Evolutionary conservation across 2,329 filamentous ascomycete genomes (phyloP), one percentile per base, ranked within the genome.

Genomic region (Neonectria coccinea): DNA sequence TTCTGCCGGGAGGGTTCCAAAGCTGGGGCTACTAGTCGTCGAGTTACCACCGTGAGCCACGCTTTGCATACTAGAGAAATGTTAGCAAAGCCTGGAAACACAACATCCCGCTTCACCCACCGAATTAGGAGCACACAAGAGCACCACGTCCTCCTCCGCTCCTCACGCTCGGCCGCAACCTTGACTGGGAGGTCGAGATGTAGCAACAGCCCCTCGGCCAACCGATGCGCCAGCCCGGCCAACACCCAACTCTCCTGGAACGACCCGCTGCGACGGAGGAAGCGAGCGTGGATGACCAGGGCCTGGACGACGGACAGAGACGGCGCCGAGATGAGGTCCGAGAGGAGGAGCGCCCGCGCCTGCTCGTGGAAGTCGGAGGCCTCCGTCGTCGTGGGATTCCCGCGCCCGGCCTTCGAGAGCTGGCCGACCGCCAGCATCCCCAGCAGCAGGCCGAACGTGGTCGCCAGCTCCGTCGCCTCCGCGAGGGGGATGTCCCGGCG

Each of bases 391-490:
- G 31, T 41, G 3, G 58, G 50, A 16, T 67, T 69, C 18, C 52
- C 51, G 2, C 44, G 36, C 1, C 45, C n/a, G 0, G 62, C 44
- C 29, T 69, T 73, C 22, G 68, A 63, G 1, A 71, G 60, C 47
- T 74, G 72, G 0, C 72, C 72, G 50, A 72, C 64, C 31, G 72
- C 72, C 16, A 74, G 68, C 68, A 74, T 74, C 16, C 72, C 72
- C 22, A 74, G 50, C 1, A 74, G 56, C 0, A 74, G 70, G 2
- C 64, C 64, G 20, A 71, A 73, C 3, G 72, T 74, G 1, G 72
- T 62, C 7, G 72, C 71, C 9, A 74, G 65, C 36, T 74, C 72
- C 9, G 66, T 73, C 3, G 72, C 72, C 48, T 74, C 72, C 14
- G 70, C 65, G 18, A 74, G 64, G 1, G 72, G 71, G 1, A 74